Evolutionary conservation across 2,329 filamentous ascomycete species (phyloP), one percentile per base, ranked within the genome.

Genomic region (Fusarium piperis): DNA sequence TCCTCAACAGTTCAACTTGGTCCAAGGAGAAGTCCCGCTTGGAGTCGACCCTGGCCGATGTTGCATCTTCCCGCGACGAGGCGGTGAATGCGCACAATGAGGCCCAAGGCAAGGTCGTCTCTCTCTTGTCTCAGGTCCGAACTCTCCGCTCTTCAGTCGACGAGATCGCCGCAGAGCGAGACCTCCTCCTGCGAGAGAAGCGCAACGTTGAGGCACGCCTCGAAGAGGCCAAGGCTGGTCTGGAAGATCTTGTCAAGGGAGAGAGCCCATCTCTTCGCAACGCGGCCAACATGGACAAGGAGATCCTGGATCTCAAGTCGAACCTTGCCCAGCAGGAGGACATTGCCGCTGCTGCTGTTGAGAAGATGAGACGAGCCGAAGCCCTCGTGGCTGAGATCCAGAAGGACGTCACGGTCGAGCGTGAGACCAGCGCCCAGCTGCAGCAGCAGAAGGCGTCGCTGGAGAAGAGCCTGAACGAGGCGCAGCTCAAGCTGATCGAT

Each of bases 1-100:
- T 98, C 12, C 89, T 98, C 75, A 98, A 98, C 83, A 97, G 94
- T 81, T 97, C 94, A 16, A 97, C 95, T 1, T 98, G 96, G 95
- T 95, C 95, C 13, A 99, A 99, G 84, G 95, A 99, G 83, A 98
- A 98, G 85, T 89, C 94, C 16, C 92, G 95, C 16, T 87, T 99
- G 41, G 95, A 98, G 80, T 90, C 94, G 67, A 97, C 94, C 6
- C 86, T 99, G 61, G 91, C 95, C 57, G 94, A 98, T 79, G 89
- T 98, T 33, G 92, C 93, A 12, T 91, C 93, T 55, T 97, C 94
- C n/a, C 91, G 95, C 3, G 95, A 99, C 73, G 96, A 99, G 81
- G 95, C 96, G 11, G 92, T 94, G 57, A 92, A 91, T 75, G 95
- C 96, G 1, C 96, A 99, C 81, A 97, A 96, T 77, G 95, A 98